phyloP scores from a whole-genome alignment of 1,284 basidiomycete genomes.

The Meira nashicola region DNA sequence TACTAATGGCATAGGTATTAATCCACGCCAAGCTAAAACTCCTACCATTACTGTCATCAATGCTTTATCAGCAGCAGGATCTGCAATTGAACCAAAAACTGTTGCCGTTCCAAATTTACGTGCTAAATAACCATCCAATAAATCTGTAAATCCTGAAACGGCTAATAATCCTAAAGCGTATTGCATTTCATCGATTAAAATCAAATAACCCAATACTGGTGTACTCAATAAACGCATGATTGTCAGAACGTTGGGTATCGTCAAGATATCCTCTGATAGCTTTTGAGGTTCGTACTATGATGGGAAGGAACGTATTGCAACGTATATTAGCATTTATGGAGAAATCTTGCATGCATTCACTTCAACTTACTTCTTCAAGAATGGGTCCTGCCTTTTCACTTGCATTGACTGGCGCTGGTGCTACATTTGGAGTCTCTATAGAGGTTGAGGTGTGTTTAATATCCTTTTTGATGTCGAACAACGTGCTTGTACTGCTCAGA shows the following conservation, averaged over 20 bases:
- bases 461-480: too few relatives aligned
- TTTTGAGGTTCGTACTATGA: background rate
- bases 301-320: background rate
- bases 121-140: constrained; percentile 86
- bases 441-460: too few relatives aligned
- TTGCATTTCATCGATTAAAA: constrained; percentile 74
- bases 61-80: constrained; percentile 94
- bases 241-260: constrained; percentile 85
- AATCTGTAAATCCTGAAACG: constrained; percentile 83
- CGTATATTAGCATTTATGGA: background rate
- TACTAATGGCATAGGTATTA: constrained; percentile 84
- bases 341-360: too few relatives aligned
- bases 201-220: constrained; percentile 84
- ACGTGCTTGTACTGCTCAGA: too few relatives aligned
- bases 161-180: constrained; percentile 76
- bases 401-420: too few relatives aligned
- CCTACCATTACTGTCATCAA: constrained; percentile 91
- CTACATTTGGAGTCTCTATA: too few relatives aligned
- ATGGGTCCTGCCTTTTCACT: too few relatives aligned
- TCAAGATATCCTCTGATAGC: constrained; percentile 81
- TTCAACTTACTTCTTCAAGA: too few relatives aligned
- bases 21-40: constrained; percentile 72
- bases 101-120: constrained; percentile 67
- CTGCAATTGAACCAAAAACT: constrained; percentile 87
- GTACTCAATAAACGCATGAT: constrained; percentile 78